Evolutionary conservation across 2,329 filamentous ascomycete species (phyloP).

Genomic region (Clonostachys rosea): DNA sequence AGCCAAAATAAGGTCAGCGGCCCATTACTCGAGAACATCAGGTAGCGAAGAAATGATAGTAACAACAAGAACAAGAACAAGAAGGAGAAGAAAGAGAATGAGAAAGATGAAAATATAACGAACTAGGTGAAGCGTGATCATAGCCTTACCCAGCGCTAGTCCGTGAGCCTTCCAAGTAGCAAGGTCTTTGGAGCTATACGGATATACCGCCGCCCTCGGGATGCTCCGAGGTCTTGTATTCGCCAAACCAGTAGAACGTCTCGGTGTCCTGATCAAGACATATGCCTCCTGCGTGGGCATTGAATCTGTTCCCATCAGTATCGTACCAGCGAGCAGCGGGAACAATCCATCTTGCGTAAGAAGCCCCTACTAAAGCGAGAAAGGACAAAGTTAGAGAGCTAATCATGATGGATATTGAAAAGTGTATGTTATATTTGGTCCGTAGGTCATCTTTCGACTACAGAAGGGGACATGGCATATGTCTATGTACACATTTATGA

Average conservation of each 20-base stretch:
- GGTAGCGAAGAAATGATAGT: not conserved
- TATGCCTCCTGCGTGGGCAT: constrained; percentile 56
- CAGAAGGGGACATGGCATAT: too few species aligned
- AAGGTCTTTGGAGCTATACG: constrained; percentile 54
- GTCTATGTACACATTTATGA: too few species aligned
- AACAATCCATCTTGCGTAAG: constrained; percentile 43
- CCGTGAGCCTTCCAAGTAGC: constrained; percentile 55
- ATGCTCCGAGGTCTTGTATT: constrained; percentile 54
- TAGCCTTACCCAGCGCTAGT: constrained; percentile 42
- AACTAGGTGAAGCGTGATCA: too few species aligned
- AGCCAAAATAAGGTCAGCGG: not conserved
- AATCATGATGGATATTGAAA: not conserved
- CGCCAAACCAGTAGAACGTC: constrained; percentile 59
- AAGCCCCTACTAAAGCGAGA: not conserved
- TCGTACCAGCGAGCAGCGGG: constrained; percentile 59
- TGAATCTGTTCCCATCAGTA: constrained; percentile 54
- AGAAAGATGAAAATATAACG: not conserved
- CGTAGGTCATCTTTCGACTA: too few species aligned
- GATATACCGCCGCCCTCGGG: constrained; percentile 55
- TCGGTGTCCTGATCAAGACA: constrained; percentile 44
- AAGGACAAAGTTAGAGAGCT: too few species aligned
- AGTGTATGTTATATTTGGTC: too few species aligned
- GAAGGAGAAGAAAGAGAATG: not conserved
- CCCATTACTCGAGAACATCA: not conserved
- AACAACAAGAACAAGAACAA: not conserved